Evolutionary conservation across 2,329 filamentous ascomycete species (phyloP).

Genomic region (Fusarium devonianum): DNA sequence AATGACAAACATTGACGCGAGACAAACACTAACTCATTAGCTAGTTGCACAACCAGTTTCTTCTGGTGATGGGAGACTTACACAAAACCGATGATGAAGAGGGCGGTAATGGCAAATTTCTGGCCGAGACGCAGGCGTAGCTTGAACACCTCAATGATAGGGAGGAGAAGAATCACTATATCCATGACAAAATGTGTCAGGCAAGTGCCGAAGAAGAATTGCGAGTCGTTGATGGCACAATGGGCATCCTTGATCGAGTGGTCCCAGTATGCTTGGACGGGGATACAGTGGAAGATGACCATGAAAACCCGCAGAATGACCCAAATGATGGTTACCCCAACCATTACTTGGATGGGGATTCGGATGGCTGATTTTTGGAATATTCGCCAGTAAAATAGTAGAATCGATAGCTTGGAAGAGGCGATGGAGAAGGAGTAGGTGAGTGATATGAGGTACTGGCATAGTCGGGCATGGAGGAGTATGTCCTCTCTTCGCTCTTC

Average conservation of each 20-base stretch:
- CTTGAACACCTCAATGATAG: slow-evolving; percentile 43
- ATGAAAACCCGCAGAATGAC: slow-evolving; percentile 44
- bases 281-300: slow-evolving; percentile 46
- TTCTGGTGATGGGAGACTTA: slow-evolving; percentile 11
- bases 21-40: slow-evolving; percentile 26
- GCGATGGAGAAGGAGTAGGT: slow-evolving; percentile 42
- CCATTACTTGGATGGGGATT: slow-evolving; percentile 39
- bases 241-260: slow-evolving; percentile 35
- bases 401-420: slow-evolving; percentile 41
- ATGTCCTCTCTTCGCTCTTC: slow-evolving; percentile 23
- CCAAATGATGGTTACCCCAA: slow-evolving; percentile 38
- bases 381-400: slow-evolving; percentile 44
- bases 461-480: slow-evolving; percentile 17
- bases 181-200: slow-evolving; percentile 46
- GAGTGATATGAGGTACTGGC: slow-evolving; percentile 27
- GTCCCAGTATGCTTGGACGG: slow-evolving; percentile 47
- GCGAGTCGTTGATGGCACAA: slow-evolving; percentile 44
- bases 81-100: slow-evolving; percentile 43
- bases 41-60: neutral
- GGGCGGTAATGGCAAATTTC: slow-evolving; percentile 40
- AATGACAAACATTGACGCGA: slow-evolving; percentile 30
- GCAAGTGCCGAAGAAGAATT: slow-evolving; percentile 46
- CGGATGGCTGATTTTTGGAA: slow-evolving; percentile 41
- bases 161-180: slow-evolving; percentile 43
- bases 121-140: slow-evolving; percentile 41